These are phyloP conservation scores for Colletotrichum cuscutae DNA, from an alignment of 2,329 filamentous ascomycete species.

Conservation along the genomic window DNA sequence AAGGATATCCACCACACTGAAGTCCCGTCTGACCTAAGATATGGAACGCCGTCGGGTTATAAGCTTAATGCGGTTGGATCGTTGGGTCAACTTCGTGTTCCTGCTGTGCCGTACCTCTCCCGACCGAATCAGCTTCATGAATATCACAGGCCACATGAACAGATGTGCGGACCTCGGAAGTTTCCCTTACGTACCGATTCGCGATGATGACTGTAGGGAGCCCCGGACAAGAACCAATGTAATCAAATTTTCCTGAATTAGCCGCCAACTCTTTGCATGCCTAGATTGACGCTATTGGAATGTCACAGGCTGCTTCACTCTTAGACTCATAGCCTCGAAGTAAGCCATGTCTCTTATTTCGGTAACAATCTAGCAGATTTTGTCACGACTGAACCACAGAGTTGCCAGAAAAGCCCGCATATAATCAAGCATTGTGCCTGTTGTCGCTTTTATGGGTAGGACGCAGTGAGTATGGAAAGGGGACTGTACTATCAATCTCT, in stretches of 20 bases:
- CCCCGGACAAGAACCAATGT: background rate
- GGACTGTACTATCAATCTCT: no score
- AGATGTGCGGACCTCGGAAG: background rate
- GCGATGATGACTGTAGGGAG: background rate
- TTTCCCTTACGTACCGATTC: background rate
- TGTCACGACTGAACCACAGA: background rate
- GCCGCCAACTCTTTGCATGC: background rate
- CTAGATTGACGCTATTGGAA: background rate
- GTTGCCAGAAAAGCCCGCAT: background rate
- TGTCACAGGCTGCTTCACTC: background rate
- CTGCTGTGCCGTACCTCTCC: constrained; percentile 20
- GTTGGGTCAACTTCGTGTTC: background rate
- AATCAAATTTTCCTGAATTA: background rate
- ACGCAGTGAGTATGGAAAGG: background rate
- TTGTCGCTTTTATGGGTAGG: background rate
- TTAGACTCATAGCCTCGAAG: no score
- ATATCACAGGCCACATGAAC: background rate
- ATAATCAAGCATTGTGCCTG: background rate
- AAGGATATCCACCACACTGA: background rate
- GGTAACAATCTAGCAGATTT: background rate
- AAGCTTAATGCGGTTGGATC: background rate
- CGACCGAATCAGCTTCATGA: background rate
- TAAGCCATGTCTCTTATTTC: background rate
- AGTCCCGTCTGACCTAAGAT: constrained; percentile 12
- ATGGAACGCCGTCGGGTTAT: background rate